Base-by-base conservation (phyloP, 371 early-diverging fungal genomes). In the Thermomucor indicae-seudaticae region DNA sequence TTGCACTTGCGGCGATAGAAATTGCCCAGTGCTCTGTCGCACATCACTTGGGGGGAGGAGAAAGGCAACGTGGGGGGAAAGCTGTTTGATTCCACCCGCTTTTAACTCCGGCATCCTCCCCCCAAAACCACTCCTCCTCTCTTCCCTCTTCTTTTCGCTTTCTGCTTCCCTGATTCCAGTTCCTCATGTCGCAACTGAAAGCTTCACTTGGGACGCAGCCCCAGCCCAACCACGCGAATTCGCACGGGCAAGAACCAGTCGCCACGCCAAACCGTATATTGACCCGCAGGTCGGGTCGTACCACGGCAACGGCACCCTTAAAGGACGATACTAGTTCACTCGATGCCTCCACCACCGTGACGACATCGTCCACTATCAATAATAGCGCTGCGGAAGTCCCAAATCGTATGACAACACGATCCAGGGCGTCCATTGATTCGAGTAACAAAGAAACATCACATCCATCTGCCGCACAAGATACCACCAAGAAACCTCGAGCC, bases 141-240 rank as follows among this genome's bases (percentile, higher is more conserved):
- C n/a, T n/a, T n/a, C n/a, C n/a, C n/a, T n/a, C n/a, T n/a, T n/a
- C n/a, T n/a, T n/a, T n/a, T n/a, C n/a, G n/a, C n/a, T n/a, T n/a
- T n/a, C n/a, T n/a, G n/a, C n/a, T n/a, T 38, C 25, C 38, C 23
- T 35, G 24, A 44, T 34, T 34, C n/a, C 34, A 34, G n/a, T 4
- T 6, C 43, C 53, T 51, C 42, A 68, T 68, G 64, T 60, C 64
- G 14, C 49, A 49, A 40, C 29, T 49, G 14, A 49, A 49, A 49
- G 49, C 49, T 40, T 49, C 49, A 17, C 49, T 41, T 17, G 23
- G 29, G 5, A 17, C 40, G 11, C 12, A 35, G n/a, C 16, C 38
- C 19, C 49, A 49, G 32, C 40, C 30, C 6, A 10, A 38, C 20
- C 30, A 39, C 4, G 20, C 43, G 20, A 5, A 23, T 0, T 14